Evolutionary conservation across 257 asterid species (phyloP), one percentile per base, ranked within the genome.

Genomic region (Plectranthus barbatus): DNA sequence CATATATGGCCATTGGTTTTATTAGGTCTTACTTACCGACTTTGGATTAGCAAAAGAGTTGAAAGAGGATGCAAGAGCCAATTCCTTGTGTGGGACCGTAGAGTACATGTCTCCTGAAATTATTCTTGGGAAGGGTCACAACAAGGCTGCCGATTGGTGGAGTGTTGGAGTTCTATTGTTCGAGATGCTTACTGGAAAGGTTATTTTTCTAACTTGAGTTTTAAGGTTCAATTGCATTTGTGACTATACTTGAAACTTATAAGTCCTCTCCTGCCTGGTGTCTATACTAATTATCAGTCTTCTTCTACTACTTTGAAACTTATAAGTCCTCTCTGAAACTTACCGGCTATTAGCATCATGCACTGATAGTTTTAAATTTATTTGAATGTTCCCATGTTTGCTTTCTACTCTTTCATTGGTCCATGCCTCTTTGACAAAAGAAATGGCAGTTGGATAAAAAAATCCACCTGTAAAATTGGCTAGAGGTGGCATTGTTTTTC

Each of bases 111-210:
- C 91, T 41, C 91, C 87, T 5, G 91, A 84, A 74, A 84, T 84
- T 39, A 74, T 84, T 79, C 81, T 72, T 49, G 91, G 91, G 71
- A 84, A 79, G 74, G 91, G 91, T 62, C 91, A 84, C 55, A 82
- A 84, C 68, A 81, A 79, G 82, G 84, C 86, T 53, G 86, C 90
- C 6, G 86, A 83, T 56, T 83, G 90, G 90, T 83, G 90, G 90
- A 83, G 90, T 74, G 86, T 72, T 72, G 86, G 86, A 62, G 62
- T 81, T 53, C 72, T 81, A 58, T 72, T 82, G 70, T 82, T 68
- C 23, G 88, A 82, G 74, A 79, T 82, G 88, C 81, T 79, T 20
- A 82, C 85, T 44, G 88, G 88, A 37, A 82, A 82, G 81, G 83
- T 80, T 48, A 63, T 68, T 13, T 59, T 60, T 36, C 11, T 62